phyloP scores from a whole-genome alignment of 495 filamentous ascomycete genomes.

The Saxophila tyrrhenica region DNA sequence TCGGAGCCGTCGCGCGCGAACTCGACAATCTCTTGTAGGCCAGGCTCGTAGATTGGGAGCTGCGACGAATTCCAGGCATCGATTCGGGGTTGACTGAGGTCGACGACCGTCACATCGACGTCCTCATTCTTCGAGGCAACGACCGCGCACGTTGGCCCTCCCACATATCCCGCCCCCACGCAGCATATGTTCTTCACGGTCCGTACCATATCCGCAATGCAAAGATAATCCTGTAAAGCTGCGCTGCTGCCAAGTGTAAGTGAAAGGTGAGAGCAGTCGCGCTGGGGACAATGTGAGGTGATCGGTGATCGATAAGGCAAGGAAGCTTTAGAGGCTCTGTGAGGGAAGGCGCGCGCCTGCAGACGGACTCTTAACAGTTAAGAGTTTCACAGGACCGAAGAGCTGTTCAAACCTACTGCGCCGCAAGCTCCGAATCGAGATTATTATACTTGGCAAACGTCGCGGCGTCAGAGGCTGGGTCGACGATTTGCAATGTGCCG shows the following conservation, averaged over 20 bases:
- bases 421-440: not conserved
- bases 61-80: constrained; percentile 59
- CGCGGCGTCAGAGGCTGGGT: not conserved
- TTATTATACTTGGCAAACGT: not conserved
- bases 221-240: no score
- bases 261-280: no score
- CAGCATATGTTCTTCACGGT: not conserved
- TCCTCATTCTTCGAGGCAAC: constrained; percentile 61
- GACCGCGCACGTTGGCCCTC: constrained; percentile 64
- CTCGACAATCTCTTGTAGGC: constrained; percentile 54
- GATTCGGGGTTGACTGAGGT: constrained; percentile 54
- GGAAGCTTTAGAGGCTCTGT: no score
- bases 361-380: no score
- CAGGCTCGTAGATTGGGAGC: constrained; percentile 70
- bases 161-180: constrained; percentile 26
- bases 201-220: not conserved
- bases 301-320: no score
- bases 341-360: no score
- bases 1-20: constrained; percentile 46
- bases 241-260: no score
- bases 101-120: constrained; percentile 59
- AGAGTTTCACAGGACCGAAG: no score
- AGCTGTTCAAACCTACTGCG: not conserved
- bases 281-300: no score
- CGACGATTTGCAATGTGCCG: no score